phyloP scores from a whole-genome alignment of 1,284 basidiomycete genomes.

The Ceratobasidium sp. region DNA sequence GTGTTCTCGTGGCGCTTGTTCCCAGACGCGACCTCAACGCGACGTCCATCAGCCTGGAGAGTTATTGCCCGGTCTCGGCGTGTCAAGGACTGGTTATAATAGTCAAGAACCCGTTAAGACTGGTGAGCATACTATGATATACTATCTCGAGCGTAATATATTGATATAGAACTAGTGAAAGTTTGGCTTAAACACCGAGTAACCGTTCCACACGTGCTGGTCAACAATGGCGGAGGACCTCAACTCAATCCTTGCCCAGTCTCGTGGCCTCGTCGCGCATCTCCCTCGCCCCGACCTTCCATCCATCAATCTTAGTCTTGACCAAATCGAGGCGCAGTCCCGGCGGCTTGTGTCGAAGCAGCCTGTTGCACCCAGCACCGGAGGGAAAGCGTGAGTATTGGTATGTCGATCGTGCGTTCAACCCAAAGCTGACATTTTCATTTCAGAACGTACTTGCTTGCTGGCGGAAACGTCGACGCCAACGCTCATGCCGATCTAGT shows the following conservation, averaged over 20 bases:
- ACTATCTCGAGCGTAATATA: neutral
- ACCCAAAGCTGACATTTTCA: constrained; percentile 31
- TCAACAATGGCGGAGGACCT: constrained; percentile 58
- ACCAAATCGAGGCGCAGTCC: constrained; percentile 92
- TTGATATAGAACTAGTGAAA: neutral
- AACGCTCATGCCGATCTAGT: constrained; percentile 81
- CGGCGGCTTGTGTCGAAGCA: constrained; percentile 79
- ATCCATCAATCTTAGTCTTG: constrained; percentile 84
- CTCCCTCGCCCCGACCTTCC: constrained; percentile 81
- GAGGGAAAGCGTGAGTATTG: constrained; percentile 76
- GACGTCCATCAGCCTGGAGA: neutral
- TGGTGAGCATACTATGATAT: neutral
- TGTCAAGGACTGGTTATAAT: neutral
- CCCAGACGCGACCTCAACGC: constrained; percentile 14
- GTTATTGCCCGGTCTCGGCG: neutral
- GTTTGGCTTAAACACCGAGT: neutral
- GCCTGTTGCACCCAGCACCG: constrained; percentile 67
- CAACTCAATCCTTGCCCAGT: constrained; percentile 74
- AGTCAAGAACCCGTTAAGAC: neutral
- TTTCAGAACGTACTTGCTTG: constrained; percentile 81
- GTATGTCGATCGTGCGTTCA: neutral
- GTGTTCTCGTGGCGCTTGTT: constrained; percentile 1
- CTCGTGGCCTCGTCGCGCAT: constrained; percentile 77
- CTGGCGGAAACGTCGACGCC: constrained; percentile 90
- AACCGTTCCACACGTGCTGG: neutral